Base-by-base conservation (phyloP, 1,284 basidiomycete species). In the Lentinula novae-zelandiae region DNA sequence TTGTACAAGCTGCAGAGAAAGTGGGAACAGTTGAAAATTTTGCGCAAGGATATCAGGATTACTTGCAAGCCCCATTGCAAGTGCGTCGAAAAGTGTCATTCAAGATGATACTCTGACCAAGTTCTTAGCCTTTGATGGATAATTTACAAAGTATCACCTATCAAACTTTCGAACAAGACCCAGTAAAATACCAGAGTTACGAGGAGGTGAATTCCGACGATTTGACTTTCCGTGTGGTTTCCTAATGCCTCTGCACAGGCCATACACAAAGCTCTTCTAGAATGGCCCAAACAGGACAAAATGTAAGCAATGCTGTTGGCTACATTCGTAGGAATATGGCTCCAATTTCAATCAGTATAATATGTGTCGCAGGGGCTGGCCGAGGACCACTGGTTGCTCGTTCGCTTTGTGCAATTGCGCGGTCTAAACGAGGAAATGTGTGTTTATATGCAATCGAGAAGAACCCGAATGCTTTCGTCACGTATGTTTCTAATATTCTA, bases 91-190 rank as follows among this genome's bases (percentile, higher is more conserved):
- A 48, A 57, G 38, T 38, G 58, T 48, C 57, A 9, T 31, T 9
- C 34, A 13, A 20, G 20, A 54, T 54, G 10, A 0, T 10, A 39
- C 12, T n/a, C 57, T 57, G 51, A 39, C 51, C 36, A 44, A 27
- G n/a, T 40, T 57, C 61, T 61, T 73, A 96, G 89, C 97, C 97
- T 9, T 75, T 99, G 68, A 96, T 97, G 91, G 96, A 99, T 71
- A 96, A 99, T 72, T 77, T 99, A 61, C 93, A 94, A 69, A 95
- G 93, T 67, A 83, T 89, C 60, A 98, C 96, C 6, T 99, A 99
- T 73, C 93, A 98, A 70, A 95, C 94, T 6, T 99, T 99, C 69
- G 97, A 99, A 71, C 87, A 93, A 69, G 97, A 99, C 77, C 95
- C 97, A 0, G 89, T 98, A 65, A 99, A 99, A 75, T 99, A 99